These are phyloP conservation scores for Xylariaceae sp. DNA, from an alignment of 2,329 filamentous ascomycete species.

Conservation along the genomic window DNA sequence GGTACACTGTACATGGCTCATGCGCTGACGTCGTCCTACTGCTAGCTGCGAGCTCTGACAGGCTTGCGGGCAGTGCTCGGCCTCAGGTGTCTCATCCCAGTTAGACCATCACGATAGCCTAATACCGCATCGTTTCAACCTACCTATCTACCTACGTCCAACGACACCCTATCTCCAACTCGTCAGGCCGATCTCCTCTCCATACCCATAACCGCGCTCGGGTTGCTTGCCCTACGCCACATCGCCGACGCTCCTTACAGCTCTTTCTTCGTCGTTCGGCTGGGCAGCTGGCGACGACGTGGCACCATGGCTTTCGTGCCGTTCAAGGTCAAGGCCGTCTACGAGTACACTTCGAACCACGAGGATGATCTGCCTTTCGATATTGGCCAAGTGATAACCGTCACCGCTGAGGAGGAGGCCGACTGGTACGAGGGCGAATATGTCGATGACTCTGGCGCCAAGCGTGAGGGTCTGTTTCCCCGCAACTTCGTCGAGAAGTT, in stretches of 20 bases:
- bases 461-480: constrained; percentile 82
- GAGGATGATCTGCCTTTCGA: constrained; percentile 90
- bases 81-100: constrained; percentile 18
- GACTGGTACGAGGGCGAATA: constrained; percentile 95
- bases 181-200: no score
- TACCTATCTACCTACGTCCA: constrained; percentile 1
- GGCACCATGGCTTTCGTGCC: constrained; percentile 58
- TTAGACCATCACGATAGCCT: constrained; percentile 14
- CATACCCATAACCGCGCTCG: no score
- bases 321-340: constrained; percentile 94
- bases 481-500: constrained; percentile 97
- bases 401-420: constrained; percentile 83
- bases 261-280: no score
- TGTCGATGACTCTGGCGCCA: constrained; percentile 63
- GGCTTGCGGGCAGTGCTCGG: constrained; percentile 29
- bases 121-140: constrained; percentile 9
- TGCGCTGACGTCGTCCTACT: constrained; percentile 44
- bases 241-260: no score
- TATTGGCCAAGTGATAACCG: constrained; percentile 82
- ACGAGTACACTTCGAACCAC: constrained; percentile 86
- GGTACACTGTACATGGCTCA: constrained; percentile 23
- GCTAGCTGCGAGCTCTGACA: constrained; percentile 31
- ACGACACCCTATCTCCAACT: no score
- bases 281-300: background rate
- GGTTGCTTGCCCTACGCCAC: no score